A percentile compares a stretch with the other conserved stretches of the same genome.
These are phyloP conservation scores for Aspergillus bombycis DNA, from an alignment of 2,329 filamentous ascomycete genomes.

Conservation along the genomic window DNA sequence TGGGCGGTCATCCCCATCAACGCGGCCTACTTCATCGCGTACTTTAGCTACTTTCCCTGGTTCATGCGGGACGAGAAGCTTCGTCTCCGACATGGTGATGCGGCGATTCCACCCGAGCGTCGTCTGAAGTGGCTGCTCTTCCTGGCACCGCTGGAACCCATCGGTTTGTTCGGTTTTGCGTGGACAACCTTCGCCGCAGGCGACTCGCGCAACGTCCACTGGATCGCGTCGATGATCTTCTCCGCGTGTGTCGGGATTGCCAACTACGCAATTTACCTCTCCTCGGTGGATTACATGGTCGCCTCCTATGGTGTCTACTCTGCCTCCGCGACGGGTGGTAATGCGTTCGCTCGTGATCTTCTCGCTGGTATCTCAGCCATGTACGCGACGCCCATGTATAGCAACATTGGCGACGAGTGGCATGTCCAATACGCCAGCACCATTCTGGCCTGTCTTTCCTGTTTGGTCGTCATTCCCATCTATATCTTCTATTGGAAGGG, in stretches of 20 bases:
- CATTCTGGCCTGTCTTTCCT: slow-evolving; percentile 62
- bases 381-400: slow-evolving; percentile 66
- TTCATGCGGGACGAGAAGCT: slow-evolving; percentile 47
- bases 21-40: slow-evolving; percentile 67
- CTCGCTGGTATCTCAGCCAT: slow-evolving; percentile 71
- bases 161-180: slow-evolving; percentile 70
- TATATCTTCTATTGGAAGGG: slow-evolving; percentile 68
- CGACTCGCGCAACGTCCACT: slow-evolving; percentile 57
- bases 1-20: slow-evolving; percentile 68
- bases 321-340: slow-evolving; percentile 73
- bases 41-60: slow-evolving; percentile 56
- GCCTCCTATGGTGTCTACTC: slow-evolving; percentile 73
- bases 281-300: slow-evolving; percentile 76
- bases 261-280: slow-evolving; percentile 73
- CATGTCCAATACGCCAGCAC: slow-evolving; percentile 60
- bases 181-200: slow-evolving; percentile 66
- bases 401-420: slow-evolving; percentile 59
- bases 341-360: slow-evolving; percentile 73
- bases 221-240: slow-evolving; percentile 70
- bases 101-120: slow-evolving; percentile 62
- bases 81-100: slow-evolving; percentile 48
- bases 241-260: slow-evolving; percentile 68
- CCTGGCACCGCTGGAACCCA: slow-evolving; percentile 61
- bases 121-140: slow-evolving; percentile 69
- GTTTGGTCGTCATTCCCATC: slow-evolving; percentile 61